A percentile compares a stretch with the other conserved stretches of the same genome.
phyloP scores from a whole-genome alignment of 2,329 filamentous ascomycete species.

The Claviceps quebecensis region DNA sequence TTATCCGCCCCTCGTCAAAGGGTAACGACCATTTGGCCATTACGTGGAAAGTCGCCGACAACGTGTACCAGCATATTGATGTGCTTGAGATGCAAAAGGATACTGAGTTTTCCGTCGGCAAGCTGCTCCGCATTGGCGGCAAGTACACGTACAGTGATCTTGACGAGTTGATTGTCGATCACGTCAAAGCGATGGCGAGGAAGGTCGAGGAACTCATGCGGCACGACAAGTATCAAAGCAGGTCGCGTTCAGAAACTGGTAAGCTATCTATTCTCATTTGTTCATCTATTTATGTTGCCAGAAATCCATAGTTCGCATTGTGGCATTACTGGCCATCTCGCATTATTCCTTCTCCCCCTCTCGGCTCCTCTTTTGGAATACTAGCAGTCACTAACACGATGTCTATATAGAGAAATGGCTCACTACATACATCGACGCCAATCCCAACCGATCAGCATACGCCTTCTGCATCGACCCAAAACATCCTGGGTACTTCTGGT shows the following conservation, averaged over 20 bases:
- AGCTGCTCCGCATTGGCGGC: slow-evolving; percentile 68
- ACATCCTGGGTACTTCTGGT: slow-evolving; percentile 84
- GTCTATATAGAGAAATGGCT: slow-evolving; percentile 75
- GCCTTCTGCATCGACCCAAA: slow-evolving; percentile 90
- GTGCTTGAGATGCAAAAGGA: slow-evolving; percentile 95
- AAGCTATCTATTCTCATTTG: slow-evolving; percentile 25
- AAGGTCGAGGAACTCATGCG: slow-evolving; percentile 95
- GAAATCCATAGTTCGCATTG: too few species aligned
- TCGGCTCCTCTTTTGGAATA: slow-evolving; percentile 21
- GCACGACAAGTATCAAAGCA: slow-evolving; percentile 84
- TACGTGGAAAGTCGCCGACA: slow-evolving; percentile 95
- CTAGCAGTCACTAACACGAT: slow-evolving; percentile 2
- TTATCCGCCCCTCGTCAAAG: slow-evolving; percentile 90
- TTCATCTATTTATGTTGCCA: too few species aligned
- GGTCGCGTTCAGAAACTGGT: slow-evolving; percentile 73
- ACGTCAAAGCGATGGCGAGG: slow-evolving; percentile 93
- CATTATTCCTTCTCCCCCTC: neutral
- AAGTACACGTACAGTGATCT: slow-evolving; percentile 91
- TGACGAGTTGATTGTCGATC: slow-evolving; percentile 91
- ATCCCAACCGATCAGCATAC: slow-evolving; percentile 85
- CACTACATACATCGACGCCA: slow-evolving; percentile 88
- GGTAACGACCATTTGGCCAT: slow-evolving; percentile 90
- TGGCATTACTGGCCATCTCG: too few species aligned
- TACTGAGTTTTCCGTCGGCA: slow-evolving; percentile 88
- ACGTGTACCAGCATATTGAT: slow-evolving; percentile 95